Evolutionary conservation across 140 eudicot species (phyloP).

Genomic region (Cichorium intybus): DNA sequence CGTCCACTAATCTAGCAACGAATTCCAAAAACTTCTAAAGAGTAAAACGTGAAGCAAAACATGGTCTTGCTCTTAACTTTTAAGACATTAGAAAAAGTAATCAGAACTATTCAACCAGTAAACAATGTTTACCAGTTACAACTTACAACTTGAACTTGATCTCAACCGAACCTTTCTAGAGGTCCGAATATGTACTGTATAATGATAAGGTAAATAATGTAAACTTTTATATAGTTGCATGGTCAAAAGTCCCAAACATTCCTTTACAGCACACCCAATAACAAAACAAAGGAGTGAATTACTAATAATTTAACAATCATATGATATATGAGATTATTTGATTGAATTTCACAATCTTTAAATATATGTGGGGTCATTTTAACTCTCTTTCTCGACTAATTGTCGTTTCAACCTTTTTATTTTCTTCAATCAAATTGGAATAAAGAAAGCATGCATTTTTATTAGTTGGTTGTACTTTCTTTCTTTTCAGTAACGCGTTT

Average conservation of each 20-base stretch:
- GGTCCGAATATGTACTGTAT: not conserved
- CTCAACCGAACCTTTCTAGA: not conserved
- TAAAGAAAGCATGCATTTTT: constrained; percentile 10
- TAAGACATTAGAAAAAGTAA: too few species aligned
- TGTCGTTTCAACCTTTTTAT: constrained; percentile 26
- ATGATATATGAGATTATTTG: constrained; percentile 18
- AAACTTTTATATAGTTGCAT: not conserved
- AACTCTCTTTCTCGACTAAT: not conserved
- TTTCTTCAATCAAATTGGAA: constrained; percentile 8
- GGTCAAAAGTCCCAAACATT: not conserved
- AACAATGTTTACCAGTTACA: not conserved
- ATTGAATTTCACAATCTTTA: constrained; percentile 1
- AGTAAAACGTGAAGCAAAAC: too few species aligned
- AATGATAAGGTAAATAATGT: constrained; percentile 4
- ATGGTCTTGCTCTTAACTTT: too few species aligned
- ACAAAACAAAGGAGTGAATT: not conserved
- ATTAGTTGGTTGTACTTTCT: not conserved
- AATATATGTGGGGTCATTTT: constrained; percentile 12
- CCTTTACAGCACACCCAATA: not conserved
- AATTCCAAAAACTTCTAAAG: too few species aligned
- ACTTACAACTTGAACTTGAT: not conserved
- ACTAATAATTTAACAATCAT: constrained; percentile 7
- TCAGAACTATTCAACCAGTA: too few species aligned
- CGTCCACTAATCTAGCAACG: too few species aligned
- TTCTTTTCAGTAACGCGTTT: not conserved